A percentile compares a stretch with the other conserved stretches of the same genome.
These are phyloP conservation scores for Phylloporus sp. DNA, from an alignment of 768 basidiomycete genomes.

Conservation along the genomic window DNA sequence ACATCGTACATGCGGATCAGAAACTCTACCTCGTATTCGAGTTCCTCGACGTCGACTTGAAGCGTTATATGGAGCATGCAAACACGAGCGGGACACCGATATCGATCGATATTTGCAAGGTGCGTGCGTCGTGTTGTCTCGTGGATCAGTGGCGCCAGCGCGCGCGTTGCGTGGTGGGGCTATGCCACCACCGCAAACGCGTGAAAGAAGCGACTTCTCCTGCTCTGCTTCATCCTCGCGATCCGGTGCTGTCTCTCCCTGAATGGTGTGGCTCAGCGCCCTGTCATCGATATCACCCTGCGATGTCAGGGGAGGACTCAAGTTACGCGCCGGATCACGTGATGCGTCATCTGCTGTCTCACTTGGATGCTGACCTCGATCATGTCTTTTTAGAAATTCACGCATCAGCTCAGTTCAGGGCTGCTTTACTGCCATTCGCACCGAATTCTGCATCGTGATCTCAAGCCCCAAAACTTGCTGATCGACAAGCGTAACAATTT, in stretches of 20 bases:
- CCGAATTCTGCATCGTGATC: slow-evolving; percentile 92
- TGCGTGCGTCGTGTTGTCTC: slow-evolving; percentile 39
- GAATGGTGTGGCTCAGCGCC: slow-evolving; percentile 1
- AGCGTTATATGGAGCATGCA: slow-evolving; percentile 91
- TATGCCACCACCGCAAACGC: slow-evolving; percentile 22
- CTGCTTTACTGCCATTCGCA: slow-evolving; percentile 93
- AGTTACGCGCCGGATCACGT: slow-evolving; percentile 30
- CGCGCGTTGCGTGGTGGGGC: slow-evolving; percentile 4
- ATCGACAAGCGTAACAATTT: slow-evolving; percentile 88
- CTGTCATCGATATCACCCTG: slow-evolving; percentile 19
- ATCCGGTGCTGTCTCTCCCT: not conserved
- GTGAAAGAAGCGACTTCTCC: too few relatives aligned
- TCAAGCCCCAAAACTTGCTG: slow-evolving; percentile 94
- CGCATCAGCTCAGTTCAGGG: slow-evolving; percentile 86
- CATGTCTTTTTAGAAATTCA: slow-evolving; percentile 90
- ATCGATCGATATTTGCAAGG: slow-evolving; percentile 72
- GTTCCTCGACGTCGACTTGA: slow-evolving; percentile 94
- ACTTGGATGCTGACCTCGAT: slow-evolving; percentile 8
- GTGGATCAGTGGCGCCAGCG: not conserved
- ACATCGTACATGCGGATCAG: slow-evolving; percentile 95
- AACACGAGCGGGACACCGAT: slow-evolving; percentile 71
- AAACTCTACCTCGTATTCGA: slow-evolving; percentile 98
- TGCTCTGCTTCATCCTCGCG: slow-evolving; percentile 9
- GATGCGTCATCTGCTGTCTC: slow-evolving; percentile 8
- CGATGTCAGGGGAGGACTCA: slow-evolving; percentile 14